These are phyloP conservation scores for Aciculosporium take DNA, from an alignment of 2,329 filamentous ascomycete genomes.

Conservation along the genomic window DNA sequence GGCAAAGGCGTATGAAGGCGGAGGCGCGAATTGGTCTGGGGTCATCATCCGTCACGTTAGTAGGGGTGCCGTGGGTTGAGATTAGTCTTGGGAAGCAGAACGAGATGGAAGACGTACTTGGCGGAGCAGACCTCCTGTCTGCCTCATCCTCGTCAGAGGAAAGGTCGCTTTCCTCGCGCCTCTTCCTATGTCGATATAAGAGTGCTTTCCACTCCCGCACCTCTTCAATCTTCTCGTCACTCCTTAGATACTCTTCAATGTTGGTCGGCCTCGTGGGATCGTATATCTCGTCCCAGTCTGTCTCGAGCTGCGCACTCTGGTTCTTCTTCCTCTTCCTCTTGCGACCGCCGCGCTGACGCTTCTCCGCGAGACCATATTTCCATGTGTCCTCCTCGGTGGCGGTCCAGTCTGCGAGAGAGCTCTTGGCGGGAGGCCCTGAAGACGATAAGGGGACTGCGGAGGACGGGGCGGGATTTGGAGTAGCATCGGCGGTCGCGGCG, in stretches of 20 bases:
- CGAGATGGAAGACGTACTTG: conserved; percentile 21
- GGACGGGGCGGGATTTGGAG: background rate
- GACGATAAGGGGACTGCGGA: conserved; percentile 19
- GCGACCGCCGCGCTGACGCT: conserved; percentile 61
- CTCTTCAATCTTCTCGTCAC: conserved; percentile 70
- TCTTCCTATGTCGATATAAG: conserved; percentile 54
- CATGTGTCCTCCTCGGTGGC: conserved; percentile 69
- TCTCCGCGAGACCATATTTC: conserved; percentile 47
- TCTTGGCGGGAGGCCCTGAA: conserved; percentile 36
- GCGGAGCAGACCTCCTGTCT: conserved; percentile 13
- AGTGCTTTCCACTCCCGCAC: conserved; percentile 74
- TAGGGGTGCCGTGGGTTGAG: background rate
- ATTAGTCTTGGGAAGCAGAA: background rate
- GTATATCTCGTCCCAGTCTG: conserved; percentile 88
- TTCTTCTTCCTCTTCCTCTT: conserved; percentile 64
- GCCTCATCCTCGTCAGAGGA: conserved; percentile 28
- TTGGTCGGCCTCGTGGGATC: conserved; percentile 72
- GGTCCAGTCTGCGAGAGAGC: conserved; percentile 68
- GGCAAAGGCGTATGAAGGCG: conserved; percentile 40
- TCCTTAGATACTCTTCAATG: conserved; percentile 70
- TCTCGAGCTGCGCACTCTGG: conserved; percentile 39
- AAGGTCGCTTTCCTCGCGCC: conserved; percentile 25
- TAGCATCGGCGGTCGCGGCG: background rate
- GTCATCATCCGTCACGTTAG: background rate
- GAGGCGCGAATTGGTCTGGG: conserved; percentile 46